Base-by-base conservation (phyloP, 2,329 filamentous ascomycete species). In the Phialocephala subalpina region DNA sequence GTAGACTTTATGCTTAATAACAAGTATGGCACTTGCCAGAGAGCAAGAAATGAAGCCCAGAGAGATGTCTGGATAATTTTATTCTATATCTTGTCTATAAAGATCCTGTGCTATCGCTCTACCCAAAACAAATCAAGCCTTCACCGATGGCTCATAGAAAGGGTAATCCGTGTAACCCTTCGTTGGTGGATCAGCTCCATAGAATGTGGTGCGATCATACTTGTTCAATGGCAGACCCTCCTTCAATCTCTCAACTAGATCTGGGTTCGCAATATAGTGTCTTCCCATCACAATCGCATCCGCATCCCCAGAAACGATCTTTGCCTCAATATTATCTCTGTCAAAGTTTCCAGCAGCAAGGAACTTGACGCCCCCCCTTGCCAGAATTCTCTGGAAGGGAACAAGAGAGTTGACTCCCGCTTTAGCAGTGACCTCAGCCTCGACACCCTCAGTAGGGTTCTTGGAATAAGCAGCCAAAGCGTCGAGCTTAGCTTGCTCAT, bases 341-440 rank as follows among this genome's bases (percentile, higher is more conserved):
- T 75, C 69, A 63, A 73, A 77, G 2, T 84, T 84, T 5, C 86
- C 86, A 0, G 82, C 84, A 0, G 84, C 81, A 67, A 87, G 81
- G 75, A 87, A 85, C 0, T 84, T 84, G 0, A 84, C 82, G 6
- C 77, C 75, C 5, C 80, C 81, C 68, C 67, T 72, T 1, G 57
- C 52, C 55, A 86, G 81, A 65, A 87, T 86, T 16, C 78, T 67
- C 27, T 83, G 82, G 71, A 86, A 85, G 2, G 76, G 67, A 7
- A 79, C 77, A 0, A 86, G 78, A 36, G 69, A 68, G 58, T 71
- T 63, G 18, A 68, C 59, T 2, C 84, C 84, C 0, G 82, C 83
- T n/a, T 83, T 84, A 0, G 83, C 82, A 3, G 77, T 75, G 9
- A 78, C 77, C 0, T 85, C 77, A 11, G 68, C 72, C 29, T 81